Base-by-base conservation (phyloP, 1,139 yeast species). In the Eremothecium sinecaudum region DNA sequence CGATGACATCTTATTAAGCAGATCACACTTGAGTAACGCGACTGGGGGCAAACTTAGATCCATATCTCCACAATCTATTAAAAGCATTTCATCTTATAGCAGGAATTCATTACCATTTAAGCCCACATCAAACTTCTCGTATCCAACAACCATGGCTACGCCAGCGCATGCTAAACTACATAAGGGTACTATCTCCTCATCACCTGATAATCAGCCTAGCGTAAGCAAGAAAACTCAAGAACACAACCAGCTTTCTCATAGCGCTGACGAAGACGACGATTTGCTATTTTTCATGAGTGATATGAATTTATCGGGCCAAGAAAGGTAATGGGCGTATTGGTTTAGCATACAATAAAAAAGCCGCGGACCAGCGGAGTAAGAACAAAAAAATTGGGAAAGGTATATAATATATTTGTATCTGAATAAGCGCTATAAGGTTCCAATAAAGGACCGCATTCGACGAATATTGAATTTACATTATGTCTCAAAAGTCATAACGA, bases 221-320 rank as follows among this genome's bases (percentile, higher is more conserved):
- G 9, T 27, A 11, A 18, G 4, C 21, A 27, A 27, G 14, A 27
- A 24, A 5, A 28, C 28, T 28, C 21, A 31, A 19, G 37, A 38
- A 10, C 23, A 11, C 16, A 33, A 24, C 24, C 33, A 32, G 9
- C 32, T 29, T 9, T 33, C 21, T 32, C 35, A 23, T 30, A 43
- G 36, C 41, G 75, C 71, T 22, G 79, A 74, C 24, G 84, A 79
- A 28, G 92, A 81, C 42, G 94, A 82, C 43, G 94, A 82, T 41
- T 62, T 84, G 48, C 62, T 84, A 37, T 84, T 84, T 58, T 79
- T 92, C 19, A 82, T 84, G 93, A 83, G 94, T 53, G 94, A 83
- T 51, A 81, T 81, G 90, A 76, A 79, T 40, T 42, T 55, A 22
- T 42, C 54, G 3, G 43, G 48, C 31, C 32, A 31, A 30, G 24